Conservation (phyloP, 352 stramenopile genomes). For the Phytophthora citrophthora region DNA sequence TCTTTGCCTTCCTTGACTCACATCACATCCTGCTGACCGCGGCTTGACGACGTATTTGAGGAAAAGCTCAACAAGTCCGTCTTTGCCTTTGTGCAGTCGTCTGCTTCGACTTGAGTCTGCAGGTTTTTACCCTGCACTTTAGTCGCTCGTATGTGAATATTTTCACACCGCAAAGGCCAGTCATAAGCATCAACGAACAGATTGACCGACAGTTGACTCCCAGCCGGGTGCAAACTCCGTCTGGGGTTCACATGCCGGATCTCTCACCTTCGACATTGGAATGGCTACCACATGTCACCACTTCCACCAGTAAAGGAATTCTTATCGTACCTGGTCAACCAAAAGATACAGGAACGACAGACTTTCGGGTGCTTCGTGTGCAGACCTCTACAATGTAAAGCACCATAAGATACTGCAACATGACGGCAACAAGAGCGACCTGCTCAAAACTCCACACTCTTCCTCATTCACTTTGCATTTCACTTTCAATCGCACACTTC, state of each 20-base stretch:
- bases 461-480: constrained; percentile 35
- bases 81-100: constrained; percentile 1
- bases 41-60: neutral
- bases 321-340: constrained; percentile 36
- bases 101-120: constrained; percentile 16
- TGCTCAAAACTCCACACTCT: neutral
- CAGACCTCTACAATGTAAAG: constrained; percentile 22
- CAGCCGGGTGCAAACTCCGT: constrained; percentile 13
- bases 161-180: constrained; percentile 9
- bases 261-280: constrained; percentile 1
- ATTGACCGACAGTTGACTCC: constrained; percentile 27
- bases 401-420: constrained; percentile 1
- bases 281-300: constrained; percentile 22
- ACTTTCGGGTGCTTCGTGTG: constrained; percentile 5
- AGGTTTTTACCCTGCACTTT: constrained; percentile 9
- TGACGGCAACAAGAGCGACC: neutral
- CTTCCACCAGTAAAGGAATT: constrained; percentile 23
- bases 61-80: neutral
- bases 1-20: neutral
- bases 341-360: constrained; percentile 22
- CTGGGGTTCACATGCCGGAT: constrained; percentile 17
- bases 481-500: constrained; percentile 25
- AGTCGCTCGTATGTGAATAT: neutral
- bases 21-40: neutral
- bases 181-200: constrained; percentile 16